These are phyloP conservation scores for Trichomonascaceae sp. DNA, from an alignment of 1,139 yeast genomes.

Conservation along the genomic window DNA sequence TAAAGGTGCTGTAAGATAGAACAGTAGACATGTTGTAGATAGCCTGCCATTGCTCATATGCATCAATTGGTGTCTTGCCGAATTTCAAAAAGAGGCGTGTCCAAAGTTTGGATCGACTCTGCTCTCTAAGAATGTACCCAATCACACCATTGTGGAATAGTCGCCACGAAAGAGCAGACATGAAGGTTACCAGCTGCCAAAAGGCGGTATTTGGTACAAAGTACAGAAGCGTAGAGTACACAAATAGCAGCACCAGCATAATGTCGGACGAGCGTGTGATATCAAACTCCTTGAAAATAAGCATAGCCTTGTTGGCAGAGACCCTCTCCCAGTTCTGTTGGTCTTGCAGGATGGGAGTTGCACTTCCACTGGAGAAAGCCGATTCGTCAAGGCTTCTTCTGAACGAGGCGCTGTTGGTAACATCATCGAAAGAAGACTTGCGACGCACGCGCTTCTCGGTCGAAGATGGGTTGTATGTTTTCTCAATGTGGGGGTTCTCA, in stretches of 20 bases:
- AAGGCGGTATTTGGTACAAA: constrained; percentile 27
- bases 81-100: constrained; percentile 55
- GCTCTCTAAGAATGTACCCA: constrained; percentile 42
- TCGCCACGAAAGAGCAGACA: constrained; percentile 38
- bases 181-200: constrained; percentile 30
- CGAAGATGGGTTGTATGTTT: constrained; percentile 42
- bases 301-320: constrained; percentile 39
- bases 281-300: constrained; percentile 49
- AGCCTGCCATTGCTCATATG: constrained; percentile 68
- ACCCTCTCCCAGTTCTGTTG: constrained; percentile 4
- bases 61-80: constrained; percentile 54
- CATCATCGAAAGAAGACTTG: neutral
- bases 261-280: constrained; percentile 54
- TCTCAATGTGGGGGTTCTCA: constrained; percentile 81
- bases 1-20: constrained; percentile 30
- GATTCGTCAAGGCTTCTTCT: too few species aligned
- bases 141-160: constrained; percentile 41
- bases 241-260: constrained; percentile 36
- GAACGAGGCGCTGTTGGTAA: neutral
- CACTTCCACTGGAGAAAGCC: neutral
- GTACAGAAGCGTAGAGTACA: constrained; percentile 35
- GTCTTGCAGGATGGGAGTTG: constrained; percentile 4
- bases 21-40: constrained; percentile 42
- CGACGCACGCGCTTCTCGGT: constrained; percentile 7
- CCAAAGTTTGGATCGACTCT: constrained; percentile 50